A percentile compares a stretch with the other conserved stretches of the same genome.
phyloP scores from a whole-genome alignment of 139 green algal species.

The Closterium sp. region DNA sequence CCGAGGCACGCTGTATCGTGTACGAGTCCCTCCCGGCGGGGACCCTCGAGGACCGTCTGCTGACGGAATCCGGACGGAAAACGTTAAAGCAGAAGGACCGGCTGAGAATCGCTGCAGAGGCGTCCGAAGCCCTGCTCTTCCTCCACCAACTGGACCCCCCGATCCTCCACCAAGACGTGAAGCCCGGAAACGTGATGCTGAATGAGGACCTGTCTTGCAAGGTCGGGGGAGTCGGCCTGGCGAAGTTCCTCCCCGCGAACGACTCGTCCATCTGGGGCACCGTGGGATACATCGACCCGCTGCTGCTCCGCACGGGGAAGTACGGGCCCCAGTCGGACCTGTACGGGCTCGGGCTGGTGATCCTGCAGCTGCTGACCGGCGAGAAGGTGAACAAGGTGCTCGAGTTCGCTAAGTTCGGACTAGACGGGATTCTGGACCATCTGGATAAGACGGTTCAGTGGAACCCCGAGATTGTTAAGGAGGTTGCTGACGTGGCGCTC shows the following conservation, averaged over 20 bases:
- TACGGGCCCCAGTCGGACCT: slow-evolving; percentile 17
- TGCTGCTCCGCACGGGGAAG: slow-evolving; percentile 2
- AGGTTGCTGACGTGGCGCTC: background rate
- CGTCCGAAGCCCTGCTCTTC: background rate
- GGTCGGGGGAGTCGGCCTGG: background rate
- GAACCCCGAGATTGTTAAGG: background rate
- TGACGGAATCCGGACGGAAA: background rate
- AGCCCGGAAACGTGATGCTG: slow-evolving; percentile 1
- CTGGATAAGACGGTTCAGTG: background rate
- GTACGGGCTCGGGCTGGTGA: slow-evolving; percentile 11
- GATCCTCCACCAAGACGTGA: slow-evolving; percentile 4
- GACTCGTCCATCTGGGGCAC: slow-evolving; percentile 18
- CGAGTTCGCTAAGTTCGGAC: background rate
- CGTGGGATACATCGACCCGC: slow-evolving; percentile 20
- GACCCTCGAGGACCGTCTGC: slow-evolving; percentile 2
- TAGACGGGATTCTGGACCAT: background rate
- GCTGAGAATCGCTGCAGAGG: background rate
- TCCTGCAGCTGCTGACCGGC: slow-evolving; percentile 23
- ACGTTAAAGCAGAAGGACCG: background rate
- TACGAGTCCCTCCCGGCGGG: background rate
- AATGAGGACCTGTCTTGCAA: background rate
- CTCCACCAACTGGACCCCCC: background rate
- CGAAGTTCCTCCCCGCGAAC: background rate
- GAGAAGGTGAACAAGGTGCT: slow-evolving; percentile 20
- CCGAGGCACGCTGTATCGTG: background rate